These are phyloP conservation scores for Sclerotinia borealis DNA, from an alignment of 2,329 filamentous ascomycete species.

Conservation along the genomic window DNA sequence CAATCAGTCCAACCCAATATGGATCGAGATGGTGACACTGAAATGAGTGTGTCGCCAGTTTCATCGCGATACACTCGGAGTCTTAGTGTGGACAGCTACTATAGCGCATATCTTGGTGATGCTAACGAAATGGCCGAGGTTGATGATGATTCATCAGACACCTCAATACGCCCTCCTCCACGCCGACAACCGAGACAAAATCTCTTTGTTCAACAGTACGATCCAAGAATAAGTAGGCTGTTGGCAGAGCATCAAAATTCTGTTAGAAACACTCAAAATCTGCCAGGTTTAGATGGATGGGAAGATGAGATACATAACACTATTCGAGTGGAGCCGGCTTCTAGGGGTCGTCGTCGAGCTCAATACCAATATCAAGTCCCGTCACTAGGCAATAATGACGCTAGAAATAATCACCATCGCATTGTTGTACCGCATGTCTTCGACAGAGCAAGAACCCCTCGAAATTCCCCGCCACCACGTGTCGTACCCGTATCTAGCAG, in stretches of 20 bases:
- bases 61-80: constrained; percentile 15
- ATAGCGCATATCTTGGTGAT: constrained; percentile 21
- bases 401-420: constrained; percentile 9
- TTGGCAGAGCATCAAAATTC: constrained; percentile 30
- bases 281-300: constrained; percentile 1
- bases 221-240: constrained; percentile 30
- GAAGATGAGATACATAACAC: constrained; percentile 2
- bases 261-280: constrained; percentile 4
- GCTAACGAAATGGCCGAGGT: constrained; percentile 25
- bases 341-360: constrained; percentile 5
- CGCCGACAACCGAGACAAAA: constrained; percentile 21
- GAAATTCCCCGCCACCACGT: constrained; percentile 25
- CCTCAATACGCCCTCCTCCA: constrained; percentile 22
- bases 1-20: constrained; percentile 18
- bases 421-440: constrained; percentile 16
- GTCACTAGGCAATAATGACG: background rate
- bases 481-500: constrained; percentile 23
- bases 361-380: background rate
- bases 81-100: constrained; percentile 9
- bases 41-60: constrained; percentile 31
- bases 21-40: constrained; percentile 33
- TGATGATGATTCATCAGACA: constrained; percentile 27
- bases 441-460: constrained; percentile 24
- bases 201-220: constrained; percentile 21
- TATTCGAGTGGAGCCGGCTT: constrained; percentile 11